Conservation (phyloP, 805 yeast genomes). For the Clavispora carvajalis region DNA sequence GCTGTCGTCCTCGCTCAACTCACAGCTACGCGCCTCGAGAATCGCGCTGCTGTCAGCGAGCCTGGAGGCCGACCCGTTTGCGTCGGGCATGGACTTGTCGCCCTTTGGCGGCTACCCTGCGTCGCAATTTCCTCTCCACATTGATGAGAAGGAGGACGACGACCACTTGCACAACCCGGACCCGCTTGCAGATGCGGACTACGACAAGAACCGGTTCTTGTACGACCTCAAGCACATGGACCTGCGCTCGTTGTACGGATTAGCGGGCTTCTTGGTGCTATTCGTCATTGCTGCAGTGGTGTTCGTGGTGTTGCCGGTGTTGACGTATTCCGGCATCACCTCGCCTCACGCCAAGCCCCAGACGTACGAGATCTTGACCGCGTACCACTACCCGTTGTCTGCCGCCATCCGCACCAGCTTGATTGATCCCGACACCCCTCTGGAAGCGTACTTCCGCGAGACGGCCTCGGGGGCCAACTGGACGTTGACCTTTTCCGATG, state of each 20-base stretch:
- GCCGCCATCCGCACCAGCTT: constrained; percentile 56
- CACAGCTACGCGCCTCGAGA: constrained; percentile 4
- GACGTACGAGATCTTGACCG: constrained; percentile 43
- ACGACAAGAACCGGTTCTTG: constrained; percentile 63
- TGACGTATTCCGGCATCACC: constrained; percentile 73
- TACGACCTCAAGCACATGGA: constrained; percentile 66
- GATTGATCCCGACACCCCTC: constrained; percentile 71
- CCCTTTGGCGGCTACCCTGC: constrained; percentile 99
- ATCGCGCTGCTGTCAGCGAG: constrained; percentile 6
- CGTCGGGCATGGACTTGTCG: constrained; percentile 10
- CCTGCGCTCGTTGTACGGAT: constrained; percentile 54
- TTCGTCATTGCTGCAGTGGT: constrained; percentile 44
- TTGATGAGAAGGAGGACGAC: constrained; percentile 92
- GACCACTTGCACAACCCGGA: constrained; percentile 95
- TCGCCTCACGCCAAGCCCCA: constrained; percentile 16
- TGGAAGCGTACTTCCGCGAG: constrained; percentile 40
- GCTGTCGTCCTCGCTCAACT: constrained; percentile 10
- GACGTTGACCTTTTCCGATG: constrained; percentile 84
- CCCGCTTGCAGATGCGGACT: constrained; percentile 84
- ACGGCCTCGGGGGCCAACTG: constrained; percentile 38
- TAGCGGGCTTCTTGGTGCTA: constrained; percentile 53
- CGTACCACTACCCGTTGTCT: constrained; percentile 53
- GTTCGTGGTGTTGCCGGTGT: constrained; percentile 74
- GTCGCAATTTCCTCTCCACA: constrained; percentile 84
- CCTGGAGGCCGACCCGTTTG: constrained; percentile 10